These are phyloP conservation scores for Aspergillus homomorphus DNA, from an alignment of 495 filamentous ascomycete species.

Conservation along the genomic window DNA sequence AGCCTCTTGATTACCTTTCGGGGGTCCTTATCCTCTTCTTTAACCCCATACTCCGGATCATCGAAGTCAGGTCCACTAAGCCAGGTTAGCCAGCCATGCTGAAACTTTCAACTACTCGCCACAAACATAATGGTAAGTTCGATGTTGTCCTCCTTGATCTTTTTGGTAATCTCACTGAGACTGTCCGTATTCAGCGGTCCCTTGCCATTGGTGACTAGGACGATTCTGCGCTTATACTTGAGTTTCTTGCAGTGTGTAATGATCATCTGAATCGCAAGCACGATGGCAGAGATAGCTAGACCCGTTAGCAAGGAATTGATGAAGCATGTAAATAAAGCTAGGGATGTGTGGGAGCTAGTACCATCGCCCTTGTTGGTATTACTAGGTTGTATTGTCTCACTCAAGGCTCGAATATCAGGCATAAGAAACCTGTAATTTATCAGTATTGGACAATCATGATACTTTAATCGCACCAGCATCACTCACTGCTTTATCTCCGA, in stretches of 20 bases:
- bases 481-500: slow-evolving; percentile 65
- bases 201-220: slow-evolving; percentile 78
- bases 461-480: not conserved
- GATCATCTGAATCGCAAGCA: slow-evolving; percentile 86
- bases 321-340: not conserved
- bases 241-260: slow-evolving; percentile 74
- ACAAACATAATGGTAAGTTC: slow-evolving; percentile 77
- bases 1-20: slow-evolving; percentile 52
- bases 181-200: slow-evolving; percentile 64
- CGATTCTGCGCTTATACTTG: slow-evolving; percentile 82
- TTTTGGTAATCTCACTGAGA: slow-evolving; percentile 61
- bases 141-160: slow-evolving; percentile 71
- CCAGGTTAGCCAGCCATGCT: slow-evolving; percentile 27
- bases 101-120: not conserved
- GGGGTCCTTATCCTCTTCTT: slow-evolving; percentile 82
- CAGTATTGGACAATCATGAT: not conserved
- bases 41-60: slow-evolving; percentile 83
- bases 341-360: slow-evolving; percentile 19
- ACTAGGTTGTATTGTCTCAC: slow-evolving; percentile 59
- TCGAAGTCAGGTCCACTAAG: slow-evolving; percentile 92
- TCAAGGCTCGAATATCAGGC: slow-evolving; percentile 62
- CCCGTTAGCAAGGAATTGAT: slow-evolving; percentile 17
- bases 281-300: slow-evolving; percentile 73
- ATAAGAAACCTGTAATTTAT: slow-evolving; percentile 58
- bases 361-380: slow-evolving; percentile 72